These are phyloP conservation scores for Ceratocystis huliohia DNA, from an alignment of 2,329 filamentous ascomycete species.

Conservation along the genomic window DNA sequence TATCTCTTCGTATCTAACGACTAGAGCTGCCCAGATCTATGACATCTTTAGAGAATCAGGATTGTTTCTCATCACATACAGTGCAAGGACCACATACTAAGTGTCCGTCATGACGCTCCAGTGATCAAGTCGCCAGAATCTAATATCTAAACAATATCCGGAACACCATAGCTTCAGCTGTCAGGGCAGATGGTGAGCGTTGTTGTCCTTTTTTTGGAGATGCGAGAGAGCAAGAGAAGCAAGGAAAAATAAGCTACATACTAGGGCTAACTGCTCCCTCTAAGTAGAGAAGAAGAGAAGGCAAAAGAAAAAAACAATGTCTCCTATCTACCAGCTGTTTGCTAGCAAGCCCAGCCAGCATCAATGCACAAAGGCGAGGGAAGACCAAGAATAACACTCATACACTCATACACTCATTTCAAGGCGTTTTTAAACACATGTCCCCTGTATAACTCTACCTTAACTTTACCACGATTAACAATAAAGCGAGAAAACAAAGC, in stretches of 20 bases:
- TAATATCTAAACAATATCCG: neutral
- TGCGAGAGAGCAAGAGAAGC: neutral
- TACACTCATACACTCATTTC: neutral
- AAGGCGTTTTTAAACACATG: neutral
- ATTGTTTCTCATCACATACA: neutral
- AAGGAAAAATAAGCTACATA: constrained; percentile 6
- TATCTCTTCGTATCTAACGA: neutral
- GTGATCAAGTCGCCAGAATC: neutral
- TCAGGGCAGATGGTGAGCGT: constrained; percentile 7
- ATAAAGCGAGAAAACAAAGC: neutral
- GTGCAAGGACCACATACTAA: constrained; percentile 5
- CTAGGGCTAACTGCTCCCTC: neutral
- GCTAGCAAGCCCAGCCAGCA: neutral
- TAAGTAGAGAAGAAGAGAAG: neutral
- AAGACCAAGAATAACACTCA: neutral
- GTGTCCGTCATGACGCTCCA: neutral
- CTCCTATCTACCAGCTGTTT: neutral
- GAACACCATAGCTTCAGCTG: constrained; percentile 7
- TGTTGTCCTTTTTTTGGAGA: constrained; percentile 3
- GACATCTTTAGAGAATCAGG: neutral
- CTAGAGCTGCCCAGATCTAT: neutral
- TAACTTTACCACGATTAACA: neutral
- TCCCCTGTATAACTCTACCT: neutral
- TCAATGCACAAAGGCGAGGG: neutral
- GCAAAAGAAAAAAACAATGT: neutral